Conservation (phyloP, 2,329 filamentous ascomycete genomes). For the Ceratocystis harringtonii region DNA sequence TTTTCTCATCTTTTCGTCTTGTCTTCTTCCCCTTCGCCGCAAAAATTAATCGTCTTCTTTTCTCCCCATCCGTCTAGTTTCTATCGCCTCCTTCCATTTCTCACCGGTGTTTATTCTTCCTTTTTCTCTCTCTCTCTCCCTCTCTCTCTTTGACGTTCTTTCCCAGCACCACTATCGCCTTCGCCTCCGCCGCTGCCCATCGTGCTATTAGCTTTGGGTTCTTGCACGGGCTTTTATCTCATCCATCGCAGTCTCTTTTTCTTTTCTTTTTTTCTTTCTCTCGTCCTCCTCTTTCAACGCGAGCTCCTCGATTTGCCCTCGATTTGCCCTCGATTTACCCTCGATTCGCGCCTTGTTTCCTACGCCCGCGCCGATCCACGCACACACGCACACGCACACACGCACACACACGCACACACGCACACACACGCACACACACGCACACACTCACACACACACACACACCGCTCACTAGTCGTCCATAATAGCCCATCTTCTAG, state of each 20-base stretch:
- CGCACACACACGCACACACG: neutral
- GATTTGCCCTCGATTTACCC: neutral
- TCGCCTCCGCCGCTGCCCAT: neutral
- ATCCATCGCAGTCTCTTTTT: neutral
- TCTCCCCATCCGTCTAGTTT: neutral
- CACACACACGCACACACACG: neutral
- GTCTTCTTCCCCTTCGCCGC: neutral
- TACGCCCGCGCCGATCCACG: neutral
- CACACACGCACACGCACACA: neutral
- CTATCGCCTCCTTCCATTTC: neutral
- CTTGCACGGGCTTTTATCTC: neutral
- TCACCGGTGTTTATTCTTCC: neutral
- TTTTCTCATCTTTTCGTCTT: neutral
- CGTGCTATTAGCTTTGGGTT: neutral
- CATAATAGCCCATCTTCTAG: neutral
- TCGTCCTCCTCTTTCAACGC: neutral
- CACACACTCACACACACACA: neutral
- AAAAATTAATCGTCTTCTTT: neutral
- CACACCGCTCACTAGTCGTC: neutral
- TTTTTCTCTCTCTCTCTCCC: neutral
- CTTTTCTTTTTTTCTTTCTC: neutral
- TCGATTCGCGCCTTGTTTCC: neutral
- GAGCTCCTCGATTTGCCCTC: neutral
- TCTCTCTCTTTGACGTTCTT: neutral
- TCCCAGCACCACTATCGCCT: neutral